phyloP scores from a whole-genome alignment of 2,329 filamentous ascomycete species.

The Coniochaeta sp. region DNA sequence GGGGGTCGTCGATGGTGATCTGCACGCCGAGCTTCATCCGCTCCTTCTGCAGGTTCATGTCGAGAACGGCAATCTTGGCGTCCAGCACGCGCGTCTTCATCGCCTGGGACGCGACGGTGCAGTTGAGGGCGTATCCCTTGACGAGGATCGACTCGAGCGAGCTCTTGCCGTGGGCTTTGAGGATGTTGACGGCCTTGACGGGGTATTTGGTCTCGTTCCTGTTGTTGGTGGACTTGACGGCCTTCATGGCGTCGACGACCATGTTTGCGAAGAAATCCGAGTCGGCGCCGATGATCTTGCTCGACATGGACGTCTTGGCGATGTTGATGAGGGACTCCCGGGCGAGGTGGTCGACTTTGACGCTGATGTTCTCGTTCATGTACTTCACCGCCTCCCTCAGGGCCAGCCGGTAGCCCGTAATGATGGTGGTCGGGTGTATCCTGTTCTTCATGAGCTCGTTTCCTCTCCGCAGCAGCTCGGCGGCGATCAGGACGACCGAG shows the following conservation, averaged over 20 bases:
- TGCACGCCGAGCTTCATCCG: conserved; percentile 98
- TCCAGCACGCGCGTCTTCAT: conserved; percentile 91
- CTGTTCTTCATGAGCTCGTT: conserved; percentile 99
- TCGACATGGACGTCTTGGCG: conserved; percentile 98
- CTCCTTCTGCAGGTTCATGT: conserved; percentile 99
- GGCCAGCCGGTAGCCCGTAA: conserved; percentile 93
- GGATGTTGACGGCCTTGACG: conserved; percentile 97
- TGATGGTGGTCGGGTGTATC: conserved; percentile 99
- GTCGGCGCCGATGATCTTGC: conserved; percentile 95
- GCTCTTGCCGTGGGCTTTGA: conserved; percentile 97
- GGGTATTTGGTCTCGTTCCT: conserved; percentile 91
- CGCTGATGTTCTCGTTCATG: conserved; percentile 97
- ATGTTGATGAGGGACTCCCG: conserved; percentile 89
- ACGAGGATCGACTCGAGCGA: conserved; percentile 80
- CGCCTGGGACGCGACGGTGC: conserved; percentile 94
- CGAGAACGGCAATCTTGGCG: conserved; percentile 92
- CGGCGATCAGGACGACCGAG: conserved; percentile 93
- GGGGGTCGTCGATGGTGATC: conserved; percentile 94
- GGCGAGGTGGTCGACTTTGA: conserved; percentile 86
- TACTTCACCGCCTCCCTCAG: conserved; percentile 96
- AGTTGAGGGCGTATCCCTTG: conserved; percentile 96
- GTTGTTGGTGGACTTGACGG: conserved; percentile 90
- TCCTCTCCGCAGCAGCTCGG: conserved; percentile 84
- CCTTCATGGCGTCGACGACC: conserved; percentile 92
- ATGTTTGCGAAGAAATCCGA: conserved; percentile 96